These are phyloP conservation scores for Cadophora sp. DNA, from an alignment of 2,329 filamentous ascomycete species.

Conservation along the genomic window DNA sequence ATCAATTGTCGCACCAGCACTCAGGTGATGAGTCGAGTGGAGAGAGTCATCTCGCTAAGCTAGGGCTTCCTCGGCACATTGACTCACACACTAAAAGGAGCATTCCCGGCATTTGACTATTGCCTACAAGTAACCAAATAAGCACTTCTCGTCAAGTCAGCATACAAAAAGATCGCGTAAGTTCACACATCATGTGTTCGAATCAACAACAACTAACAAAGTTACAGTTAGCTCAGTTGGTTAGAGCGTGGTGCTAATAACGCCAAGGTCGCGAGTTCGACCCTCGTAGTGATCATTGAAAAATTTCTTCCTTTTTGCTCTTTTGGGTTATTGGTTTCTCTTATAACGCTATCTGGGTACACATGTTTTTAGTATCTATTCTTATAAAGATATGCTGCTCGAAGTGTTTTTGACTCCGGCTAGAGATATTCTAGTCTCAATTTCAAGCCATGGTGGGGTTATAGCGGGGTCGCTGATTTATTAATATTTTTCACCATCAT, in stretches of 20 bases:
- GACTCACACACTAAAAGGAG: neutral
- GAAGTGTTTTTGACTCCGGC: neutral
- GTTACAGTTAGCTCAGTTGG: slow-evolving; percentile 18
- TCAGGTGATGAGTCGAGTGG: neutral
- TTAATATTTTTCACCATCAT: neutral
- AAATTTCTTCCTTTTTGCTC: neutral
- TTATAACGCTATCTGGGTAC: no score
- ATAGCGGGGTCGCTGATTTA: neutral
- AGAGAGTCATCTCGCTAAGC: slow-evolving; percentile 5
- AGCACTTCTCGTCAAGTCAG: no score
- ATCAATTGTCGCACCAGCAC: neutral
- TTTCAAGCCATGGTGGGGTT: neutral
- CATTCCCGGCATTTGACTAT: neutral
- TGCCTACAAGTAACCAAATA: neutral
- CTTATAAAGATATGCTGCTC: neutral
- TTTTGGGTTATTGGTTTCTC: neutral
- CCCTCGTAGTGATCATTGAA: slow-evolving; percentile 13
- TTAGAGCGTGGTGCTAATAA: slow-evolving; percentile 22
- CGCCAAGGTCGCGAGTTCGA: slow-evolving; percentile 20
- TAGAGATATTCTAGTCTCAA: neutral
- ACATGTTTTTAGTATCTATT: neutral
- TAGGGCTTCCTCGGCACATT: slow-evolving; percentile 10
- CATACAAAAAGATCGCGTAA: no score
- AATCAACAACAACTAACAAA: no score
- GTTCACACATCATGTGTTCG: no score